Percentiles rank a stretch among this genome's conserved stretches.
Evolutionary conservation across 768 basidiomycete genomes (phyloP).

Genomic region (Termitomyces sp.): DNA sequence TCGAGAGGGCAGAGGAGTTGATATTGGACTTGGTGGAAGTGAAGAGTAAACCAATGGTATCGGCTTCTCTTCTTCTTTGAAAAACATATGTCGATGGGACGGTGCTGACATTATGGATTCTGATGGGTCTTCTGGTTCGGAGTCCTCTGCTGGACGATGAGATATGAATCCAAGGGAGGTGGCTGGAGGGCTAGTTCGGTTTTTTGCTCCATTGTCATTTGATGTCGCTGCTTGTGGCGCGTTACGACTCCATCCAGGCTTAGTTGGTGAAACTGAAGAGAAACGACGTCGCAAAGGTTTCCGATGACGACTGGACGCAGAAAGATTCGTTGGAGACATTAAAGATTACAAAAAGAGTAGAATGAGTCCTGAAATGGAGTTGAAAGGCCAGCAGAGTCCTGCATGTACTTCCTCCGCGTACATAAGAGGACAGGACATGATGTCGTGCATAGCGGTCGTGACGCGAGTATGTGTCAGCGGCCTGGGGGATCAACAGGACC

Average conservation of each 20-base stretch:
- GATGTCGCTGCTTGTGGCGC: slow-evolving; percentile 26
- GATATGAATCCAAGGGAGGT: slow-evolving; percentile 19
- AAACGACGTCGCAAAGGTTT: slow-evolving; percentile 29
- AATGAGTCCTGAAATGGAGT: background rate
- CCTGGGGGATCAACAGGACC: background rate
- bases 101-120: slow-evolving; percentile 16
- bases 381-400: background rate
- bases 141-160: slow-evolving; percentile 24
- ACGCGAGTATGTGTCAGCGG: slow-evolving; percentile 5
- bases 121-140: slow-evolving; percentile 24
- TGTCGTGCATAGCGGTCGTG: background rate
- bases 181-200: slow-evolving; percentile 25
- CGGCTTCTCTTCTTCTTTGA: slow-evolving; percentile 20
- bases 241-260: slow-evolving; percentile 20
- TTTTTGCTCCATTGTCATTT: slow-evolving; percentile 3
- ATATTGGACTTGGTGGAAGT: slow-evolving; percentile 70
- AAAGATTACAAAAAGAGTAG: background rate
- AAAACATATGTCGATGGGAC: slow-evolving; percentile 16
- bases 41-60: slow-evolving; percentile 64
- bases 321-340: background rate
- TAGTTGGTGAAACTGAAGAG: slow-evolving; percentile 27
- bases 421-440: background rate
- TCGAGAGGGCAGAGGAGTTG: slow-evolving; percentile 38
- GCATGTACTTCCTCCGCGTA: background rate
- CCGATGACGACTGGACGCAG: slow-evolving; percentile 21